phyloP scores from a whole-genome alignment of 148 eudicot species.

The Amaranthus hypochondriacus region DNA sequence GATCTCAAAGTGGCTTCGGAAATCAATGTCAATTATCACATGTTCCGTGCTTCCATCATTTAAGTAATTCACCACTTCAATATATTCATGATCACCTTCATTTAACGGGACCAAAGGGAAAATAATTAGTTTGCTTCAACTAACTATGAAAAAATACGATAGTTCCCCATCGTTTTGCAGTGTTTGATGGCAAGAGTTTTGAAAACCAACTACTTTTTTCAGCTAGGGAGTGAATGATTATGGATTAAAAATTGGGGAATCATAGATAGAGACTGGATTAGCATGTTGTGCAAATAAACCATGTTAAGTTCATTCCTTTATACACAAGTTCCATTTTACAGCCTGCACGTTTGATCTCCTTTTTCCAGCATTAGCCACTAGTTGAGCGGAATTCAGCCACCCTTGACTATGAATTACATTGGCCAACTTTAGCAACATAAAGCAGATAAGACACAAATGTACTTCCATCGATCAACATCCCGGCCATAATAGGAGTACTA shows the following conservation, averaged over 20 bases:
- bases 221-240: neutral
- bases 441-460: neutral
- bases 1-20: conserved; percentile 90
- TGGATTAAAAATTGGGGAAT: neutral
- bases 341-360: neutral
- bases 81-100: conserved; percentile 88
- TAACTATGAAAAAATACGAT: neutral
- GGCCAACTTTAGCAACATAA: neutral
- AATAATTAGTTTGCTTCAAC: neutral
- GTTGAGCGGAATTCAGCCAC: neutral
- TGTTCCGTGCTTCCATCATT: conserved; percentile 46
- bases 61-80: conserved; percentile 55
- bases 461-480: conserved; percentile 3
- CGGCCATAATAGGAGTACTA: neutral
- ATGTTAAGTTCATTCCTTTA: neutral
- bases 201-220: neutral
- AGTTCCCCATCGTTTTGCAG: neutral
- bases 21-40: conserved; percentile 69
- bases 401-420: neutral
- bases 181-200: neutral
- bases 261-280: neutral
- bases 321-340: neutral
- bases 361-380: neutral
- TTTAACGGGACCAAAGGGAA: neutral
- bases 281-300: neutral